Conservation (phyloP, 352 stramenopile genomes). For the Globisporangium okanoganense region DNA sequence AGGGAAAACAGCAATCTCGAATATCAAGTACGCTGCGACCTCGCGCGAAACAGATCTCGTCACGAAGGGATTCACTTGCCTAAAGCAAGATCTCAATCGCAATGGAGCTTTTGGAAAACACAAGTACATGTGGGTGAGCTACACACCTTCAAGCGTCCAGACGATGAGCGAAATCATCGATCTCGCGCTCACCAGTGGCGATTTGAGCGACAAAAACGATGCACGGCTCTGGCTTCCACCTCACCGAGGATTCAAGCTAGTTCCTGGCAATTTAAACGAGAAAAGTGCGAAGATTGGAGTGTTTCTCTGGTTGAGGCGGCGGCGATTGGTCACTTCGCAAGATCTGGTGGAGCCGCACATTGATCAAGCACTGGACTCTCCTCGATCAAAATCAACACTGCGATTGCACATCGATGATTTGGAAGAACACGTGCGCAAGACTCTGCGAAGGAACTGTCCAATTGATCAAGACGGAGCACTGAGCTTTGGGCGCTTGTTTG, state of each 20-base stretch:
- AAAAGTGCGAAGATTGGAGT: slow-evolving; percentile 50
- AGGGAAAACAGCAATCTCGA: slow-evolving; percentile 56
- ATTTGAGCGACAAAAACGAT: slow-evolving; percentile 61
- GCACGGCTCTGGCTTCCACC: slow-evolving; percentile 64
- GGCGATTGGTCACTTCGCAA: slow-evolving; percentile 27
- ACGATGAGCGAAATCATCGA: slow-evolving; percentile 63
- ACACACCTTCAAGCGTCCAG: slow-evolving; percentile 40
- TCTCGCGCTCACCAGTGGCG: slow-evolving; percentile 56
- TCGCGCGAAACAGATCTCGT: slow-evolving; percentile 71
- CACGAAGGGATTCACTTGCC: slow-evolving; percentile 64
- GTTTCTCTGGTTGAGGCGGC: slow-evolving; percentile 62
- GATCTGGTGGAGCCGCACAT: slow-evolving; percentile 53
- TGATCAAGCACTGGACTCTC: slow-evolving; percentile 33
- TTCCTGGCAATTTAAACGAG: slow-evolving; percentile 64
- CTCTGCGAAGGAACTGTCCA: slow-evolving; percentile 62
- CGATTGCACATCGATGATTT: slow-evolving; percentile 60
- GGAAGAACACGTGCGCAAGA: slow-evolving; percentile 66
- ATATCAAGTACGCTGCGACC: slow-evolving; percentile 58
- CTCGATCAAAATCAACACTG: slow-evolving; percentile 33
- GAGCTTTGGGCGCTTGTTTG: slow-evolving; percentile 71
- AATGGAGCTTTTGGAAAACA: slow-evolving; percentile 61
- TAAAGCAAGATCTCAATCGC: slow-evolving; percentile 71
- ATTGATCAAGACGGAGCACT: slow-evolving; percentile 72
- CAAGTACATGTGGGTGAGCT: slow-evolving; percentile 75
- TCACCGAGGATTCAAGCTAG: slow-evolving; percentile 71